phyloP scores from a whole-genome alignment of 192 early-diverging fungal species.

The Mortierella hygrophila region DNA sequence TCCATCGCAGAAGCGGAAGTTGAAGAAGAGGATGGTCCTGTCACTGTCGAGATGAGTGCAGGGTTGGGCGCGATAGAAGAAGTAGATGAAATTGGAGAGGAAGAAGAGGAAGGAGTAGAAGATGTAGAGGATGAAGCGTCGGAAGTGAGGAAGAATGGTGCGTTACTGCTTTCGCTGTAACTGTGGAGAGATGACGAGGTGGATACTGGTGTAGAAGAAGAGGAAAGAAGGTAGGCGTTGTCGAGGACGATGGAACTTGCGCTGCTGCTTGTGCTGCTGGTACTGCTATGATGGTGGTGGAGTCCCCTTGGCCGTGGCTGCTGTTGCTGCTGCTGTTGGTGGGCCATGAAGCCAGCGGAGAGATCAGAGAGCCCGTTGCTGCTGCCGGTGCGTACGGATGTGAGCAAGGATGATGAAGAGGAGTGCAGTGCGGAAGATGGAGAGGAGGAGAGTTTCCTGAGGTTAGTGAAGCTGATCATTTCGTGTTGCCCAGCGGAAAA shows the following conservation, averaged over 20 bases:
- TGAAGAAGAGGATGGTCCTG: constrained; percentile 30
- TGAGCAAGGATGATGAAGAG: background rate
- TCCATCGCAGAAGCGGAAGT: constrained; percentile 17
- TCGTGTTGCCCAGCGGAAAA: constrained; percentile 6
- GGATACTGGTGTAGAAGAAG: background rate
- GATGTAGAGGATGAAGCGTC: background rate
- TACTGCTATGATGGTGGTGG: background rate
- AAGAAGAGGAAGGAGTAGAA: constrained; percentile 3
- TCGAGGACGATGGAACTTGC: background rate
- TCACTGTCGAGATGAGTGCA: constrained; percentile 13
- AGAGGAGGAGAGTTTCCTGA: background rate
- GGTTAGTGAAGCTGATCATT: background rate
- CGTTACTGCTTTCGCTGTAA: constrained; percentile 22
- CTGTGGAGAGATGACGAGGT: constrained; percentile 2
- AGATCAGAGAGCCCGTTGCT: constrained; percentile 6
- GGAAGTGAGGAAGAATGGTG: constrained; percentile 17
- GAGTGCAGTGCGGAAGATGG: background rate
- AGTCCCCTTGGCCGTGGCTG: background rate
- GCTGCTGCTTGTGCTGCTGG: background rate
- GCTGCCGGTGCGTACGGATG: background rate
- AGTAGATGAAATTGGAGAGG: background rate
- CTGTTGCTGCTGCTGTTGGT: constrained; percentile 8
- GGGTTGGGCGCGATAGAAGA: constrained; percentile 5
- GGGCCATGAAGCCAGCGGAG: constrained; percentile 5
- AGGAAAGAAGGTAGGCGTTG: background rate